Evolutionary conservation across 2,329 filamentous ascomycete species (phyloP), one percentile per base, ranked within the genome.

Genomic region (Balansia obtecta): DNA sequence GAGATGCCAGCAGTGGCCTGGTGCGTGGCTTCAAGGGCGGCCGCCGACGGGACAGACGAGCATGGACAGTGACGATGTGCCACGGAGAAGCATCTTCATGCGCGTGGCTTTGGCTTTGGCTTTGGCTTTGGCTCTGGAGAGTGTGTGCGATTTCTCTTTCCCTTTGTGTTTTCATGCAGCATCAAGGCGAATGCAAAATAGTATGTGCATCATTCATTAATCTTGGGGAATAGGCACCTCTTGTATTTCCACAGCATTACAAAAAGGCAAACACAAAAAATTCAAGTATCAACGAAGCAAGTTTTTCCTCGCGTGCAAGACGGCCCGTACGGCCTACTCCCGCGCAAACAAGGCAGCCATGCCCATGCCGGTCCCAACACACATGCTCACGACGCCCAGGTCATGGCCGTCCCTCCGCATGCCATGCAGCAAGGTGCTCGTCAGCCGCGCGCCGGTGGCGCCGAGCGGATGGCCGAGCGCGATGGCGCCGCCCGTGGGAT

Each of bases 401-500:
- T 91, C 76, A 52, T 85, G 75, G 1, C 81, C 86, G 68, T 67
- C 80, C 70, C 80, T 86, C 62, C 71, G 85, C 75, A 67, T 78
- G 64, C 70, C 95, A 63, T 72, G 79, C 59, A 75, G 58, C 57
- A 91, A 65, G 47, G 86, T 91, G 45, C 81, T 81, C 59, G 89
- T 69, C 76, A 95, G 85, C 57, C 90, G 75, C 32, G 86, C 88
- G 34, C 88, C 88, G 5, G 90, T 96, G 33, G 89, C 90, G 45
- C 91, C 90, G 1, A 96, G 75, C 6, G 90, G 90, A 65, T 96
- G 91, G 1, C 91, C 91, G 22, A 96, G 70, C n/a, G 91, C 90
- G 65, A 96, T 95, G 2, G 90, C 91, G 33, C 91, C 90, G 53
- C 91, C 91, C 60, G 94, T 89, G 0, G 88, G 88, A 68, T 97